Percentiles rank a stretch among this genome's conserved stretches.
Conservation (phyloP, 345 rosid genomes). For the Gossypium bickii region DNA sequence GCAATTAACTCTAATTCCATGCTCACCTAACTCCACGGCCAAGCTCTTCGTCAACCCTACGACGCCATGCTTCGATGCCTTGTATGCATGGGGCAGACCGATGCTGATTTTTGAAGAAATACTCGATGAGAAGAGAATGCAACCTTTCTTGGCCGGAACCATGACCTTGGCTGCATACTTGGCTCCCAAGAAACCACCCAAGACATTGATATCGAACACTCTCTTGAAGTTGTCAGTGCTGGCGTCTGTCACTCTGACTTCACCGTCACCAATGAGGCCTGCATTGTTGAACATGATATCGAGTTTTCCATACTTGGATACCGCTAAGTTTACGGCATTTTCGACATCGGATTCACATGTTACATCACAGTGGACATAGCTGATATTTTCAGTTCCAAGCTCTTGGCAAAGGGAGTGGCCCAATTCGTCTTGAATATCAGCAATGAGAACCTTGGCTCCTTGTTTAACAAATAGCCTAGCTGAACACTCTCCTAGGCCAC, state of each 20-base stretch:
- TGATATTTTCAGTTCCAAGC: conserved; percentile 18
- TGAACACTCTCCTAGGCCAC: conserved; percentile 18
- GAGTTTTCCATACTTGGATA: conserved; percentile 25
- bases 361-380: conserved; percentile 26
- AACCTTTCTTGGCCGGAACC: conserved; percentile 24
- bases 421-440: conserved; percentile 27
- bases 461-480: conserved; percentile 19
- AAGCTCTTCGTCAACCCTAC: conserved; percentile 2
- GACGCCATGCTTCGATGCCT: conserved; percentile 23
- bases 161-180: conserved; percentile 34
- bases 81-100: conserved; percentile 37
- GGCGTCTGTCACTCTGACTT: background rate
- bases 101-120: conserved; percentile 5
- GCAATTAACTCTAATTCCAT: conserved; percentile 30
- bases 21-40: background rate
- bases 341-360: conserved; percentile 21
- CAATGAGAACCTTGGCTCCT: conserved; percentile 26
- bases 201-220: conserved; percentile 11
- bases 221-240: conserved; percentile 18
- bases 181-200: conserved; percentile 24
- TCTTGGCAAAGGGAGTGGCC: conserved; percentile 12
- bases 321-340: conserved; percentile 17
- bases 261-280: background rate
- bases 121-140: conserved; percentile 21
- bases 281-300: conserved; percentile 38